Evolutionary conservation across 331 rosid genomes (phyloP).

Genomic region (Malus hybrid): DNA sequence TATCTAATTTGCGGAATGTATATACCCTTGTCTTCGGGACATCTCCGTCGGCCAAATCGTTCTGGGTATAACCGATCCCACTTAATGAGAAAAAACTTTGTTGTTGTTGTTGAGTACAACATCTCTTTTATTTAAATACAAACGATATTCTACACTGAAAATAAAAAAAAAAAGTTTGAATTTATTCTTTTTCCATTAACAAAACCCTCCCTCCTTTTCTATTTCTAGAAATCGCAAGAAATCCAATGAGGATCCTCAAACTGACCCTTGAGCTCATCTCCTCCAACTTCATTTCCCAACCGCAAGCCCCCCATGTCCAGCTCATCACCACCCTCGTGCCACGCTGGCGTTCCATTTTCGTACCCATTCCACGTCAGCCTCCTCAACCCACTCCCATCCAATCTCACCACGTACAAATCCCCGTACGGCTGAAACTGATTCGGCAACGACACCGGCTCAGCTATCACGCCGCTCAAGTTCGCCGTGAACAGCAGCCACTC

Average conservation of each 20-base stretch:
- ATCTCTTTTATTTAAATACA: too few relatives aligned
- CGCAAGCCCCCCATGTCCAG: constrained; percentile 21
- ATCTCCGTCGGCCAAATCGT: too few relatives aligned
- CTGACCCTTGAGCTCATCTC: constrained; percentile 46
- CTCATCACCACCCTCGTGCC: constrained; percentile 31
- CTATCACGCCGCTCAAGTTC: constrained; percentile 62
- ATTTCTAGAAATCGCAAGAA: constrained; percentile 16
- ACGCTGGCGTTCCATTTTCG: constrained; percentile 80
- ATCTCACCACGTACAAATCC: constrained; percentile 45
- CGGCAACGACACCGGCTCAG: constrained; percentile 69
- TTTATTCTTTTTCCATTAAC: neutral
- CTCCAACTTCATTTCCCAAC: constrained; percentile 19
- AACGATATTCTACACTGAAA: too few relatives aligned
- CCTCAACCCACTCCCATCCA: constrained; percentile 75
- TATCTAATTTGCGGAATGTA: too few relatives aligned
- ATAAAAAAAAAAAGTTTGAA: too few relatives aligned
- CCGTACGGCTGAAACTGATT: constrained; percentile 94
- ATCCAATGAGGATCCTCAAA: constrained; percentile 79
- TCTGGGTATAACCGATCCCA: too few relatives aligned
- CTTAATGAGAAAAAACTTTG: too few relatives aligned
- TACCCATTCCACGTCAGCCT: constrained; percentile 76
- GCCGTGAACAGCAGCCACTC: constrained; percentile 71
- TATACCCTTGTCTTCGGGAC: too few relatives aligned
- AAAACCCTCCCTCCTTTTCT: too few relatives aligned
- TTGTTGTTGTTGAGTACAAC: too few relatives aligned